Conservation (phyloP, 148 eudicot species). For the Beta vulgaris region DNA sequence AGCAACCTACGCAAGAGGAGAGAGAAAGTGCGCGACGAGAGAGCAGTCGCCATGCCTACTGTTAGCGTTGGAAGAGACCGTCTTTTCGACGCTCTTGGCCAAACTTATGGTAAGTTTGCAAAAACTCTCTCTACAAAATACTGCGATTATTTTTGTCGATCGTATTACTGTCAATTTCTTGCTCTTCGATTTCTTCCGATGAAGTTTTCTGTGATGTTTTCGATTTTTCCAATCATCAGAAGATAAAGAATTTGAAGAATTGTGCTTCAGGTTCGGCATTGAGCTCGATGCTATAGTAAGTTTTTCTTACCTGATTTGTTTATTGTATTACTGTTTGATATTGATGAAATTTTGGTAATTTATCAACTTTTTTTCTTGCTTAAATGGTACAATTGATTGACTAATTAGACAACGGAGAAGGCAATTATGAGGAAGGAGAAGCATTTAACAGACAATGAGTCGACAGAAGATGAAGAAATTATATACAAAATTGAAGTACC, state of each 20-base stretch:
- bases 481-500: slow-evolving; percentile 95
- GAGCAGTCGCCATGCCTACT: slow-evolving; percentile 60
- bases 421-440: slow-evolving; percentile 86
- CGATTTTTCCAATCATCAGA: slow-evolving; percentile 30
- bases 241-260: slow-evolving; percentile 61
- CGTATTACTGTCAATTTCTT: neutral
- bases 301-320: too few species aligned
- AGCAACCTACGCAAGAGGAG: too few species aligned
- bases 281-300: slow-evolving; percentile 97
- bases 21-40: too few species aligned
- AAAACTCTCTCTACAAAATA: neutral
- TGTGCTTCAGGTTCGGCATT: slow-evolving; percentile 90
- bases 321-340: neutral
- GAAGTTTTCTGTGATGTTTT: neutral
- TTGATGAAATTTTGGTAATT: neutral
- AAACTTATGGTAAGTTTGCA: slow-evolving; percentile 37
- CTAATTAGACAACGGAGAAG: slow-evolving; percentile 78
- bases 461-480: slow-evolving; percentile 65
- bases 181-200: neutral
- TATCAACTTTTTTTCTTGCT: neutral
- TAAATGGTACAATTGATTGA: neutral
- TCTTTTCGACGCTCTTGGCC: slow-evolving; percentile 59
- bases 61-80: slow-evolving; percentile 77
- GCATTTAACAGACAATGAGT: slow-evolving; percentile 62
- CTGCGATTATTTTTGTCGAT: neutral